Conservation (phyloP, 2,329 filamentous ascomycete genomes). For the Cryphonectria radicalis region DNA sequence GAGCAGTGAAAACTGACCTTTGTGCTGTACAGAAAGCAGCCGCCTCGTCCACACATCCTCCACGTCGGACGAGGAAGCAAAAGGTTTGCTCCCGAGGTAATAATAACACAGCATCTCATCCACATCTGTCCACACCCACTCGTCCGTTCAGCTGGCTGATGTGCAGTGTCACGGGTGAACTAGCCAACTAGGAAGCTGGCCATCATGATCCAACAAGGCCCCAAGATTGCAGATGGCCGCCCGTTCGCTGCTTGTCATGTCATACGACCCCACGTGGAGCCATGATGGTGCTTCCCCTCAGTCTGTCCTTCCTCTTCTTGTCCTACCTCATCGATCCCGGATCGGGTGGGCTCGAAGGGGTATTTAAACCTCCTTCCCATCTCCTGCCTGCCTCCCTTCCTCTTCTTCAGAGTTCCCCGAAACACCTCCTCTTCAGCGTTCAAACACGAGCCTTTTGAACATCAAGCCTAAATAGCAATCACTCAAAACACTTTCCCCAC, state of each 20-base stretch:
- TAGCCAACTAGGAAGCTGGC: neutral
- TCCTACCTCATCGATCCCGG: neutral
- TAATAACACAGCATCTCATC: neutral
- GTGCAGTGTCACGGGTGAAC: neutral
- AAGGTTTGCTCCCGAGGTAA: neutral
- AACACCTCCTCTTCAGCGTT: neutral
- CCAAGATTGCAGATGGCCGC: neutral
- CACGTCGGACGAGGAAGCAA: neutral
- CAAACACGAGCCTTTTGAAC: neutral
- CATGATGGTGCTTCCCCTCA: conserved; percentile 4
- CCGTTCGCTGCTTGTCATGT: neutral
- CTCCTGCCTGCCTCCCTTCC: neutral
- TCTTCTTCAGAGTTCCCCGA: neutral
- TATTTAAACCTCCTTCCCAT: conserved; percentile 5
- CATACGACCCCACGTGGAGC: neutral
- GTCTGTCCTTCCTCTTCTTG: neutral
- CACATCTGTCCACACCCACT: neutral
- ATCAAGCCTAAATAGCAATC: neutral
- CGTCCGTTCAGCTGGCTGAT: neutral
- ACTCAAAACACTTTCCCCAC: neutral
- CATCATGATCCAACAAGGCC: neutral
- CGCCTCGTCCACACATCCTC: neutral
- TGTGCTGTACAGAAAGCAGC: neutral
- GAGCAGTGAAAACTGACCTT: neutral
- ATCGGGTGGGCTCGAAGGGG: neutral